Evolutionary conservation across 1,284 basidiomycete species (phyloP), one percentile per base, ranked within the genome.

Genomic region (Marasmius fiardii): DNA sequence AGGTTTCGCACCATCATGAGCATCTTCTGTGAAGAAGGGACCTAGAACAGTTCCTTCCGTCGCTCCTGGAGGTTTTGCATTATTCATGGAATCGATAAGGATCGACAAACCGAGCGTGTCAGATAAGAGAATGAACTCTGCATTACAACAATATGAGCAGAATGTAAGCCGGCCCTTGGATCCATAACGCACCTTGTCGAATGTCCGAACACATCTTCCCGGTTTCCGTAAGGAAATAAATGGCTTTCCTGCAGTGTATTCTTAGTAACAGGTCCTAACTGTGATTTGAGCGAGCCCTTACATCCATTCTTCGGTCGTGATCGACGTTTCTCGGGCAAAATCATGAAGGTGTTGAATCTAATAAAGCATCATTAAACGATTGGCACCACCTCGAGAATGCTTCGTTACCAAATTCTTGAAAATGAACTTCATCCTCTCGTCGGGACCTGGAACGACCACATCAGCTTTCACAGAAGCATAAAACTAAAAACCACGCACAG

Each of bases 241-340:
- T 85, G 0, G 88, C 77, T 18, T 76, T 70, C 84, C 75, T 77
- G 52, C 28, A 51, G 10, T 24, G 35, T 34, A 43, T 16, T 10
- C 47, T 18, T n/a, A 44, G 37, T 4, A n/a, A 31, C 21, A 39
- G 18, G 35, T 23, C 18, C n/a, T 8, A 21, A 8, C n/a, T n/a
- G 10, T 20, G 10, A 43, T n/a, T 21, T 14, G 41, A 2, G 18
- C 11, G 45, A 6, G 26, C 44, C 56, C 71, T 28, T 60, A 77
- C 76, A 90, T 88, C 92, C 93, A 95, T 74, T 95, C 92, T 7
- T 93, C 86, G 0, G 86, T 87, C 8, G 90, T 90, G 50, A 93
- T 69, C 56, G 83, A 63, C 0, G 86, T 88, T 68, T 93, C 91
- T 50, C 78, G 79, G 18, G 88, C 74, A 63, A 90, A 91, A 34